phyloP scores from a whole-genome alignment of 2,329 filamentous ascomycete species.

The Ascochyta lentis region DNA sequence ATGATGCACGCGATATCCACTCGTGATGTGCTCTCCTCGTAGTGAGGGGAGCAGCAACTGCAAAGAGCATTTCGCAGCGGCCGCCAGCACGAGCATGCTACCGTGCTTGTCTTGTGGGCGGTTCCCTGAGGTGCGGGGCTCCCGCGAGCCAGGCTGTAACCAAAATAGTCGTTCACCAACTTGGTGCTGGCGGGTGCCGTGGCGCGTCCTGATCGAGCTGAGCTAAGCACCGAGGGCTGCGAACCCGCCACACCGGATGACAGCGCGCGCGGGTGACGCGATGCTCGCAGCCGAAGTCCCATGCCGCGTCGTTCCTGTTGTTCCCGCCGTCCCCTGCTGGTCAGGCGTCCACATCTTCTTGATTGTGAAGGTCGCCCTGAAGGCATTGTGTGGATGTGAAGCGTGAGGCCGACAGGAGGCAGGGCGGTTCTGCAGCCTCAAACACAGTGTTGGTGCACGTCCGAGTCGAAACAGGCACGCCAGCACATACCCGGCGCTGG shows the following conservation, averaged over 20 bases:
- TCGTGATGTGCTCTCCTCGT: background rate
- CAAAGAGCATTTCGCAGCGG: constrained; percentile 4
- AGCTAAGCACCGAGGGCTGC: constrained; percentile 28
- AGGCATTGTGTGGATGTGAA: constrained; percentile 6
- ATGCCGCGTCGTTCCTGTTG: constrained; percentile 17
- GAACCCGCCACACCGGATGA: constrained; percentile 43
- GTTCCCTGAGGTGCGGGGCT: constrained; percentile 34
- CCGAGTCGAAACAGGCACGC: constrained; percentile 43
- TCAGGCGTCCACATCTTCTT: constrained; percentile 20
- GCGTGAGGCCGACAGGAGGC: constrained; percentile 21
- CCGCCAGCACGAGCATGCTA: constrained; percentile 23
- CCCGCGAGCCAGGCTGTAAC: constrained; percentile 28
- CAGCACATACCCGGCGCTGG: constrained; percentile 28
- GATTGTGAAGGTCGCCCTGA: constrained; percentile 14
- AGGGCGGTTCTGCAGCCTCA: constrained; percentile 28
- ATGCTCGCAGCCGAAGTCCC: constrained; percentile 29
- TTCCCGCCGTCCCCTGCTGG: constrained; percentile 25
- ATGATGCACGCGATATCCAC: constrained; percentile 11
- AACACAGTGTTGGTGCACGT: constrained; percentile 31
- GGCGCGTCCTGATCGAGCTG: constrained; percentile 37
- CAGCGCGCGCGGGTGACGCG: constrained; percentile 38
- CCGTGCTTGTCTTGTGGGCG: constrained; percentile 22
- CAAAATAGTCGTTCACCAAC: constrained; percentile 28
- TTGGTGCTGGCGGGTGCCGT: constrained; percentile 18
- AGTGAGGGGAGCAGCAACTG: constrained; percentile 2